Percentiles rank a stretch among this genome's conserved stretches.
These are phyloP conservation scores for Akanthomyces lecanii DNA, from an alignment of 2,329 filamentous ascomycete genomes.

Conservation along the genomic window DNA sequence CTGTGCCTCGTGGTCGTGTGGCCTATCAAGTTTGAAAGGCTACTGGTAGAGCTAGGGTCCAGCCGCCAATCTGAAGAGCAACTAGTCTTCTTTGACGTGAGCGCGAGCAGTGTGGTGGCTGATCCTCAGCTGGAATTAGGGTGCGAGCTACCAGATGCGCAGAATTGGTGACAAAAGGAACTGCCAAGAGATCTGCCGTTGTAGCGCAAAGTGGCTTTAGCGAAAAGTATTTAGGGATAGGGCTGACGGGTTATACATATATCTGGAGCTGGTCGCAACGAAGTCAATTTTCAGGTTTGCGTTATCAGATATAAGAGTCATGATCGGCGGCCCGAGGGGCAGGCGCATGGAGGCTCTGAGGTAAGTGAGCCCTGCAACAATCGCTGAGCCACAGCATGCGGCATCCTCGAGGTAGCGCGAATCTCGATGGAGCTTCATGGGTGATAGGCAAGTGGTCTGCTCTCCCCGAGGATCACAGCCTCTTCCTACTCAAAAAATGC, in stretches of 20 bases:
- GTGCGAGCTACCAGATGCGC: not conserved
- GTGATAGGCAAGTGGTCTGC: not conserved
- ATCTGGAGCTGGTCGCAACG: not conserved
- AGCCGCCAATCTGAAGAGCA: not conserved
- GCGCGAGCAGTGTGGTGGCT: constrained; percentile 4
- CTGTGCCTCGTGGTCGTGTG: not conserved
- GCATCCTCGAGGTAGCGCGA: not conserved
- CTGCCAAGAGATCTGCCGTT: constrained; percentile 1
- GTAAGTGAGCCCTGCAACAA: not conserved
- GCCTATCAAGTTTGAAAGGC: not conserved
- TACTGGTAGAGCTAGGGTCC: not conserved
- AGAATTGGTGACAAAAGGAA: not conserved
- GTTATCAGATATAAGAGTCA: not conserved
- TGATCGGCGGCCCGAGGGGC: constrained; percentile 1
- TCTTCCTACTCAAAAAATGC: not conserved
- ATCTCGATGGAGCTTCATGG: not conserved
- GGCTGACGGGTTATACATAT: not conserved
- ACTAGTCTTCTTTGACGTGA: not conserved
- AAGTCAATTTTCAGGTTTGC: not conserved
- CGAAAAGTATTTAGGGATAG: not conserved
- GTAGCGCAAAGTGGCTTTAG: not conserved
- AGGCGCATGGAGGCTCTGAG: not conserved
- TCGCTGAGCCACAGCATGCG: constrained; percentile 1
- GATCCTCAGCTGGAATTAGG: not conserved
- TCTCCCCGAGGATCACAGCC: not conserved